Base-by-base conservation (phyloP, 495 filamentous ascomycete genomes). In the Annulohypoxylon stygium region DNA sequence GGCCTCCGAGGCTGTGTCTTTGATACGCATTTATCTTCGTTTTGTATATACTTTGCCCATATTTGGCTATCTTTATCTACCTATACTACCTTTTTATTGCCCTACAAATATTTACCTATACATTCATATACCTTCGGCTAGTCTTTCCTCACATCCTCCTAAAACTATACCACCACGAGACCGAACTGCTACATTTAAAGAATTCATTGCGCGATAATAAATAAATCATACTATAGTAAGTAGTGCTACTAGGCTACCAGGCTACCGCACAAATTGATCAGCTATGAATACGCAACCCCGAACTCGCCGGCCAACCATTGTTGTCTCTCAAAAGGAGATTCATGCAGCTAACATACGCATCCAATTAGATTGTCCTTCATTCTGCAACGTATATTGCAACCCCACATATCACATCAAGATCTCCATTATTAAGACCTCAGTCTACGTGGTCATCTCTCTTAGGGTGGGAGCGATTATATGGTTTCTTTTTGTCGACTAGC, bases 341-440 rank as follows among this genome's bases (percentile, higher is more conserved):
- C 20, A 51, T 26, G 48, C 48, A 25, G 8, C 20, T 26, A 26
- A 25, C 48, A 54, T 14, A 6, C 33, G n/a, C 25, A 6, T 33
- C 50, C 50, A 54, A 54, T 54, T 8, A 7, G 30, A 30, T 16
- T 2, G 0, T n/a, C 16, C 50, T 54, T 54, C 25, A 30, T n/a
- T 11, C 50, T 54, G 50, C 50, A 54, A 7, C 25, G 5, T 54
- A 30, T 54, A 54, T 54, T 54, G 25, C 50, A 33, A 51, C 48
- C 25, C 50, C 50, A 30, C 50, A 33, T 16, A 54, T 54, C 14
- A 54, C 16, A 47, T 47, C 16, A 47, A 47, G 11, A 47, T 6
- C n/a, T 20, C 8, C 8, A 47, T 20, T n/a, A 20, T 16, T 20
- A 20, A 16, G 43, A 18, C 43, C 8, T 47, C 16, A 20, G 8